These are phyloP conservation scores for Takakia lepidozioides DNA, from an alignment of 225 moss, liverwort and hornwort species.

Conservation along the genomic window DNA sequence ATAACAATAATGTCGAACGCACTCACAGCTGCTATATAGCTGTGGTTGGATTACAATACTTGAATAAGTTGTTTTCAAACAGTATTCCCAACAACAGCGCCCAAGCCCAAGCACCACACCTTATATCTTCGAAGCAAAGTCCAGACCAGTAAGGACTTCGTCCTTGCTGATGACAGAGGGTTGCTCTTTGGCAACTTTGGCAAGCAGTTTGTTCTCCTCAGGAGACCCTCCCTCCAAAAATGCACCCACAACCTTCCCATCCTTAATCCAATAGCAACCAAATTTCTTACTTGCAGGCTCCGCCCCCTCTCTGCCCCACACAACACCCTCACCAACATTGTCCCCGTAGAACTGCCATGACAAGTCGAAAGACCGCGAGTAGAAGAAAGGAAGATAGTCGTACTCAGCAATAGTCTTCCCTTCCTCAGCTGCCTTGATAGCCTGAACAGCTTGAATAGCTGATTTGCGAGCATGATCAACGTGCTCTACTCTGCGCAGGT, in stretches of 20 bases:
- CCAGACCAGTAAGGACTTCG: constrained; percentile 25
- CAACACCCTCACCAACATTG: constrained; percentile 55
- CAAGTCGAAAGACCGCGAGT: constrained; percentile 77
- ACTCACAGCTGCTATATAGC: too few species aligned
- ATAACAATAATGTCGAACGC: too few species aligned
- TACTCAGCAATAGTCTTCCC: constrained; percentile 54
- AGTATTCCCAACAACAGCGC: too few species aligned
- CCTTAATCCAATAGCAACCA: constrained; percentile 88
- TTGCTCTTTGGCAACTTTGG: constrained; percentile 47
- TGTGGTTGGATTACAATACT: too few species aligned
- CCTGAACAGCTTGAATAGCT: not conserved
- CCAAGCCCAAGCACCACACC: too few species aligned
- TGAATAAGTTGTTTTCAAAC: too few species aligned
- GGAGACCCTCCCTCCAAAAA: constrained; percentile 50
- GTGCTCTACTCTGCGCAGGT: not conserved
- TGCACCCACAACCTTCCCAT: constrained; percentile 56
- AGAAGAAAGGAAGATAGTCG: constrained; percentile 89
- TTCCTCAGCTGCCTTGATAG: constrained; percentile 48
- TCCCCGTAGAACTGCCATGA: constrained; percentile 96
- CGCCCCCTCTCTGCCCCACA: constrained; percentile 42
- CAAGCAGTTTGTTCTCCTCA: constrained; percentile 48
- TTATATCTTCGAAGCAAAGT: constrained; percentile 39
- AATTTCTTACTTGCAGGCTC: constrained; percentile 53
- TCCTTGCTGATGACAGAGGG: constrained; percentile 27
- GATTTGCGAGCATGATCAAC: not conserved